Evolutionary conservation across 805 yeast species (phyloP).

Genomic region (Sugiyamaella chiloensis): DNA sequence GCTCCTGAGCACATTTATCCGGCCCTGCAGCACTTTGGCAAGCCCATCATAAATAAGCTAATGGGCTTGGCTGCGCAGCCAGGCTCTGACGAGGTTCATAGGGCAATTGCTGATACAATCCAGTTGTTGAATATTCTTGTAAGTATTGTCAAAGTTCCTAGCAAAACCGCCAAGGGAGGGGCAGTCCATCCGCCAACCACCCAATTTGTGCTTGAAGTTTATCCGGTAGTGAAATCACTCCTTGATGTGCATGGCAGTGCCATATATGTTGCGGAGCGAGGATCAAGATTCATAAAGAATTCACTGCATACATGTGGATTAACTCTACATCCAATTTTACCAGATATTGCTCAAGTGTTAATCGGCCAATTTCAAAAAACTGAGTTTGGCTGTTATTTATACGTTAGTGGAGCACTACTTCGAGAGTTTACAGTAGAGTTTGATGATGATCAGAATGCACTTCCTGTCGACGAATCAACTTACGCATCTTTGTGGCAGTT

Average conservation of each 20-base stretch:
- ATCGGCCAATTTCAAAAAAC: slow-evolving; percentile 67
- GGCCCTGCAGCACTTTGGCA: slow-evolving; percentile 59
- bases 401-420: slow-evolving; percentile 78
- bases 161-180: slow-evolving; percentile 16
- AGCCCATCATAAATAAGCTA: slow-evolving; percentile 51
- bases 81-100: slow-evolving; percentile 38
- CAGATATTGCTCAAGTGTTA: slow-evolving; percentile 61
- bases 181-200: slow-evolving; percentile 45
- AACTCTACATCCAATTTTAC: slow-evolving; percentile 56
- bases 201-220: slow-evolving; percentile 50
- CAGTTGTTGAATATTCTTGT: slow-evolving; percentile 65
- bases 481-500: slow-evolving; percentile 69
- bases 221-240: slow-evolving; percentile 55
- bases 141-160: slow-evolving; percentile 46
- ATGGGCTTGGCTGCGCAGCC: slow-evolving; percentile 25
- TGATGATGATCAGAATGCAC: slow-evolving; percentile 39
- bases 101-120: slow-evolving; percentile 64
- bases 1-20: slow-evolving; percentile 47
- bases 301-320: slow-evolving; percentile 60
- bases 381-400: slow-evolving; percentile 76
- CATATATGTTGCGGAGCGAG: slow-evolving; percentile 67
- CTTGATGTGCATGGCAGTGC: slow-evolving; percentile 56
- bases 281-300: slow-evolving; percentile 63
- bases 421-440: slow-evolving; percentile 55
- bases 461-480: slow-evolving; percentile 35